phyloP scores from a whole-genome alignment of 1,284 basidiomycete genomes.

The Trichosporon coremiiforme region DNA sequence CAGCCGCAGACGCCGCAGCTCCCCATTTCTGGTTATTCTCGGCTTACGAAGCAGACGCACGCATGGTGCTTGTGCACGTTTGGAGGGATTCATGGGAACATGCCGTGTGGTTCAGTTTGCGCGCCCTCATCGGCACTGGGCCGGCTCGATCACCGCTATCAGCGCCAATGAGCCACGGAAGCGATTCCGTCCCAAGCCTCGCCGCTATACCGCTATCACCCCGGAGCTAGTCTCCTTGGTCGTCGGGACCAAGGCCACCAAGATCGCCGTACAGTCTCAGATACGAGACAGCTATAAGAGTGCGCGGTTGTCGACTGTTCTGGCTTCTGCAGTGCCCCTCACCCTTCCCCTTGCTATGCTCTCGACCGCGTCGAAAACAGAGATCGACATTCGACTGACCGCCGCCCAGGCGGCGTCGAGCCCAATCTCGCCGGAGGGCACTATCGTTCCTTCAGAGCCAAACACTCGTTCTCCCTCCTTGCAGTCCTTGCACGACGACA shows the following conservation, averaged over 20 bases:
- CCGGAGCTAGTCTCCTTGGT: neutral
- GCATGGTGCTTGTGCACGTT: constrained; percentile 3
- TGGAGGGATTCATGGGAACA: neutral
- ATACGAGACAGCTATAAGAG: neutral
- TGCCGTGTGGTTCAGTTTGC: neutral
- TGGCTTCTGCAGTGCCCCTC: neutral
- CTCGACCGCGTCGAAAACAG: neutral
- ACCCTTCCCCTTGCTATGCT: neutral
- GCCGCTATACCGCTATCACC: neutral
- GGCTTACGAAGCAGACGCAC: constrained; percentile 6
- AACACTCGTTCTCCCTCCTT: neutral
- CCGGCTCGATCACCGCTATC: neutral
- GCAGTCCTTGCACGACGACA: neutral
- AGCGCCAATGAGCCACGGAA: neutral
- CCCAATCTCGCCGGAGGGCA: neutral
- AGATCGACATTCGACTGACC: neutral
- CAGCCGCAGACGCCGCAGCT: constrained; percentile 1
- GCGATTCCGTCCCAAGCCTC: neutral
- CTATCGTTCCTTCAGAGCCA: neutral
- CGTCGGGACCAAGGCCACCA: neutral
- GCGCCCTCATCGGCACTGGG: neutral
- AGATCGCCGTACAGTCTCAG: neutral
- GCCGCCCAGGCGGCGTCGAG: neutral
- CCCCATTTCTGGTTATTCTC: neutral
- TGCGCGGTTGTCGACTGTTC: neutral